Evolutionary conservation across 768 basidiomycete species (phyloP), one percentile per base, ranked within the genome.

Genomic region (Xerocomus brunneocitrinus): DNA sequence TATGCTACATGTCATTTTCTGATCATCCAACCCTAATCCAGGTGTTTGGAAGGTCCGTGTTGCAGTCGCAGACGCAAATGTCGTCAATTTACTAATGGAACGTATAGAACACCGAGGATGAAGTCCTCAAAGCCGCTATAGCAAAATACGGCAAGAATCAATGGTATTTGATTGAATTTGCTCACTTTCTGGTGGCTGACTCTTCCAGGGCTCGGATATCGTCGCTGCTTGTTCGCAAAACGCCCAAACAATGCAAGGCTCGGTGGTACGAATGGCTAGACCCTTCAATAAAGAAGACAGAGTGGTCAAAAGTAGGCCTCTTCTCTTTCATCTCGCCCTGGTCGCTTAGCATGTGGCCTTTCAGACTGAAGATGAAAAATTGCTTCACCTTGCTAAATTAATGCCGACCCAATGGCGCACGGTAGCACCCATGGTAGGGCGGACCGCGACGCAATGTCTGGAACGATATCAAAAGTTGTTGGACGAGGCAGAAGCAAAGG

Each of bases 401-500:
- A 99, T 98, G 94, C 97, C 97, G 0, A 98, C 97, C 0, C 97
- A 99, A 76, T 99, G 97, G 97, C 87, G 97, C 28, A 98, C 97
- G 24, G 95, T 99, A 61, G 95, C 97, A 4, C 97, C 97, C 47
- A 95, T 97, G 56, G 97, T 99, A 52, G 97, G 97, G 39, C 83
- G 97, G 28, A 98, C 97, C 1, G 97, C 97, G 1, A 95, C 91
- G 0, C 97, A 99, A 67, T 99, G 97, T 74, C 74, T 98, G 30
- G 97, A 99, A 70, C 86, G 97, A 32, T 99, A 99, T 72, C 97
- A 99, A 69, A 98, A 95, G 70, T 79, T 99, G 4, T 74, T 98
- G 31, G 97, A 99, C 69, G 97, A 98, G 66, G 97, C 95, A 0
- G 95, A 99, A 72, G 86, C 87, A 34, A 92, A 95, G 73, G 97